These are phyloP conservation scores for Zelonia costaricensis DNA, from an alignment of 208 protist species.

Conservation along the genomic window DNA sequence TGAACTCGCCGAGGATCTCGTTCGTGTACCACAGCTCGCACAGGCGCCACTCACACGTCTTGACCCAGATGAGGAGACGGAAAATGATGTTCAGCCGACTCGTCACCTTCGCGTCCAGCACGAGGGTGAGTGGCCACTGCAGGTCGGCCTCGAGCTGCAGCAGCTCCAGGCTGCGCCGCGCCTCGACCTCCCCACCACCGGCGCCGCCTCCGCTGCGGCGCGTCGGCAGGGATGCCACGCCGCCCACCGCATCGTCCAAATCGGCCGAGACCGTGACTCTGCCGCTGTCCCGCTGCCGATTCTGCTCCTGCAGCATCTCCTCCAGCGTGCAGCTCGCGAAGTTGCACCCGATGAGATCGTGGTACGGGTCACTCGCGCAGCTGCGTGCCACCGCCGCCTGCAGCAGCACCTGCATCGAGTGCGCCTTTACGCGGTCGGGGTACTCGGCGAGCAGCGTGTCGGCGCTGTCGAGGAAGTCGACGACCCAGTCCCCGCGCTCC, in stretches of 20 bases:
- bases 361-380: conserved; percentile 68
- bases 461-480: conserved; percentile 86
- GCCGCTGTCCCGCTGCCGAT: conserved; percentile 23
- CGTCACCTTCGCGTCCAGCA: conserved; percentile 61
- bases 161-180: conserved; percentile 63
- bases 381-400: conserved; percentile 78
- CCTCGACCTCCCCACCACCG: conserved; percentile 19
- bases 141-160: conserved; percentile 85
- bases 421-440: conserved; percentile 58
- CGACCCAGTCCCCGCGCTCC: conserved; percentile 79
- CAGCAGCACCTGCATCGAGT: conserved; percentile 83
- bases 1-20: conserved; percentile 47
- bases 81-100: conserved; percentile 80
- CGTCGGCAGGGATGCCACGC: background rate
- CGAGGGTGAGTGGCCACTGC: conserved; percentile 83
- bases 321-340: conserved; percentile 65
- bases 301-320: conserved; percentile 33
- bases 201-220: conserved; percentile 2
- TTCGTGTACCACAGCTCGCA: conserved; percentile 59
- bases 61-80: conserved; percentile 80
- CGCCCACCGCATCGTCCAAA: background rate
- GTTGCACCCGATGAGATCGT: conserved; percentile 73
- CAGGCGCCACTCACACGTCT: conserved; percentile 76
- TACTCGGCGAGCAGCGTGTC: conserved; percentile 64
- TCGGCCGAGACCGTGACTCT: background rate